Base-by-base conservation (phyloP, 805 yeast species). In the Groenewaldozyma salmanticensis region DNA sequence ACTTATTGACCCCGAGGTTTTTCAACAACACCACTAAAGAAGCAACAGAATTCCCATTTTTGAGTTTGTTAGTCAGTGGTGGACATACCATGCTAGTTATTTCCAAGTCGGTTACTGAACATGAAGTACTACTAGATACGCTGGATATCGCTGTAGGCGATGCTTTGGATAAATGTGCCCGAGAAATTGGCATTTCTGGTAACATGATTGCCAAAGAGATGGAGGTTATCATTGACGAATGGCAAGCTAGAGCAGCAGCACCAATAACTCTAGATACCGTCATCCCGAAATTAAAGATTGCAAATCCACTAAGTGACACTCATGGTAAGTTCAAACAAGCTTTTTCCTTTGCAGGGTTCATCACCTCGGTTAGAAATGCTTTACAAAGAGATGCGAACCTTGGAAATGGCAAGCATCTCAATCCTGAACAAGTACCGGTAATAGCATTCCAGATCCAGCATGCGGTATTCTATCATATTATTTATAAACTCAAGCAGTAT, bases 131-230 rank as follows among this genome's bases (percentile, higher is more conserved):
- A 3, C 75, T 80, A 17, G 72, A 87, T 52, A 83, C 94, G 0
- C 61, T 76, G 16, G 98, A 88, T 55, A 82, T 86, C 21, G 96
- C 98, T 0, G 81, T 81, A 2, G 98, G 98, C 0, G 96, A 90
- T 59, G 81, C 95, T 0, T 60, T 92, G 18, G 98, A 92, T 59
- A 90, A 90, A 61, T 85, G 95, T 56, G 95, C 95, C 0, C 67
- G 96, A 44, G 84, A 76, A 48, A 52, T 92, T 35, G 96, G 96
- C 0, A 56, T 92, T 27, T 57, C 57, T 21, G 96, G 96, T 0
- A 77, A 76, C 45, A 41, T 37, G 19, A 83, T 87, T 86, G 98
- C 96, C 1, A 81, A 75, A 51, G 94, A 80, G 49, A 60, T 87
- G 59, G 96, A 90, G 51, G 47, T 44, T 9, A 75, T 74, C 48